Evolutionary conservation across 257 asterid species (phyloP).

Genomic region (Coffea eugenioides): DNA sequence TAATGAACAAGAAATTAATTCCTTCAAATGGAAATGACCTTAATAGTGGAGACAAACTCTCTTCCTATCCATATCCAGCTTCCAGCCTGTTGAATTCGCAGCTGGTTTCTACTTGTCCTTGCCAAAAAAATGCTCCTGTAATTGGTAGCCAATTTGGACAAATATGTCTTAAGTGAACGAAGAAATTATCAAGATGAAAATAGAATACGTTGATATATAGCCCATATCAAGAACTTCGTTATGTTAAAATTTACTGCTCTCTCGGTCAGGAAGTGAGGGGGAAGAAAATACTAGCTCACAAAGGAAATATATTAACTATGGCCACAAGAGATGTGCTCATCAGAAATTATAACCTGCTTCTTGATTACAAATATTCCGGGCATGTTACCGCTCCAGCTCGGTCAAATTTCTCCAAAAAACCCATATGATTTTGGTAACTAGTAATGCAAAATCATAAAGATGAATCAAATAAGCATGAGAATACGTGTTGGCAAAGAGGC

Average conservation of each 20-base stretch:
- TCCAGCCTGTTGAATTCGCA: background rate
- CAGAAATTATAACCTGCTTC: constrained; percentile 8
- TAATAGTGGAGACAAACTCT: background rate
- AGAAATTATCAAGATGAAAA: background rate
- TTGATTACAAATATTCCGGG: background rate
- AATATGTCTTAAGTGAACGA: background rate
- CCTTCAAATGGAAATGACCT: constrained; percentile 3
- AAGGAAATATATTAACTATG: background rate
- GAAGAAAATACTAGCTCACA: background rate
- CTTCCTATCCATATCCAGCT: background rate
- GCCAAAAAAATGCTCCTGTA: background rate
- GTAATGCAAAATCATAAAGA: constrained; percentile 3
- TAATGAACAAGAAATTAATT: background rate
- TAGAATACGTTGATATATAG: background rate
- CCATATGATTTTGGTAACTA: background rate
- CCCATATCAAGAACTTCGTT: background rate
- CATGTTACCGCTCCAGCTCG: background rate
- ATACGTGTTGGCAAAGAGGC: background rate
- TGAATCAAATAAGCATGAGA: background rate
- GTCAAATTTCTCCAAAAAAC: background rate
- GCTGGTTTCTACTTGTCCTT: background rate
- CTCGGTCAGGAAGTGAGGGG: background rate
- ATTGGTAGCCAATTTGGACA: background rate
- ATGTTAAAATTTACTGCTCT: too few relatives aligned
- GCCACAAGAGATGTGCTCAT: background rate